These are phyloP conservation scores for Silene noctiflora DNA, from an alignment of 179 eudicot species.

Conservation along the genomic window DNA sequence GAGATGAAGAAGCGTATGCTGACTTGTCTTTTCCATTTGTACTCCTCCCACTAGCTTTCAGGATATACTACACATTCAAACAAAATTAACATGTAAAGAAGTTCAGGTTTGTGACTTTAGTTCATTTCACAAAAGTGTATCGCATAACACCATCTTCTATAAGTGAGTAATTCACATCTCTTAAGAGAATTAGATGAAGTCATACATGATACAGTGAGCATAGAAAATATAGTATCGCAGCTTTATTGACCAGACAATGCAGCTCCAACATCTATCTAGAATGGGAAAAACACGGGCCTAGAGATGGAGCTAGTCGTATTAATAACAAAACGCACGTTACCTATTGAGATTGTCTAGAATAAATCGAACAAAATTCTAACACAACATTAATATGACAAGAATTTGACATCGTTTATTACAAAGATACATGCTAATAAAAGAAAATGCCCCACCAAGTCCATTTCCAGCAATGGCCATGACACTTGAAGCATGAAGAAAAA, in stretches of 20 bases:
- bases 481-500: background rate
- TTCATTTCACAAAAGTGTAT: background rate
- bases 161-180: background rate
- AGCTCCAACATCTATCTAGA: background rate
- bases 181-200: background rate
- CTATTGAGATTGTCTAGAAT: background rate
- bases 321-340: background rate
- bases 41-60: conserved; percentile 55
- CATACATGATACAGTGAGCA: background rate
- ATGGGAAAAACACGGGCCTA: background rate
- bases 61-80: conserved; percentile 50
- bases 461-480: background rate
- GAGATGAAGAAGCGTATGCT: conserved; percentile 42
- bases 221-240: background rate
- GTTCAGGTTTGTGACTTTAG: background rate
- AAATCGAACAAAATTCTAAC: background rate
- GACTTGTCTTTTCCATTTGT: conserved; percentile 64
- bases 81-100: background rate
- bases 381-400: background rate
- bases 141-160: background rate
- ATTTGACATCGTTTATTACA: background rate
- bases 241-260: background rate
- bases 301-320: background rate
- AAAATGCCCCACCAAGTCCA: background rate
- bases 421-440: background rate